These are phyloP conservation scores for Akebia trifoliata DNA, from an alignment of 164 flowering plant species.

Conservation along the genomic window DNA sequence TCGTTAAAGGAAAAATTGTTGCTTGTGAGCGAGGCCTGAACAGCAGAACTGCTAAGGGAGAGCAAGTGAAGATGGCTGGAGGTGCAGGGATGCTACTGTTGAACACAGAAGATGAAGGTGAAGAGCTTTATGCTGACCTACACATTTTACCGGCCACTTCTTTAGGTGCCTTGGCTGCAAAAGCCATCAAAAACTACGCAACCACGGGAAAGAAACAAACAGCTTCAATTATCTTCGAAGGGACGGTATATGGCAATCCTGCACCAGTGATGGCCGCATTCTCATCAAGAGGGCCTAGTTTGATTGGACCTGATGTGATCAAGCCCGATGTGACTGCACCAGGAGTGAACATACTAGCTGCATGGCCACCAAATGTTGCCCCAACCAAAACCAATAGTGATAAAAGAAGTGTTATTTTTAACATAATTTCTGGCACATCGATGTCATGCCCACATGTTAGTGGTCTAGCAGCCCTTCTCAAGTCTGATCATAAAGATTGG, in stretches of 20 bases:
- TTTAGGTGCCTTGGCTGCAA: constrained; percentile 44
- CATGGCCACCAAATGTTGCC: constrained; percentile 52
- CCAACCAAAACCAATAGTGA: constrained; percentile 40
- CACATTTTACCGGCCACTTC: constrained; percentile 55
- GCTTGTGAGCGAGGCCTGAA: constrained; percentile 49
- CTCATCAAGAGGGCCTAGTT: constrained; percentile 66
- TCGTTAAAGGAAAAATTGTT: constrained; percentile 62
- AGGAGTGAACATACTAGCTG: constrained; percentile 69
- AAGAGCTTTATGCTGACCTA: constrained; percentile 54
- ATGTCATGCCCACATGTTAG: constrained; percentile 84
- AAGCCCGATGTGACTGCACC: constrained; percentile 80
- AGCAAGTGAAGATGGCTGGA: constrained; percentile 48
- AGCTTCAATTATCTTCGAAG: constrained; percentile 43
- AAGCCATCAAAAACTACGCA: constrained; percentile 32
- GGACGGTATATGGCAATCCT: constrained; percentile 37
- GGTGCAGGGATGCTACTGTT: constrained; percentile 63
- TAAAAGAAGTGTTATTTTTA: constrained; percentile 47
- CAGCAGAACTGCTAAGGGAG: constrained; percentile 42
- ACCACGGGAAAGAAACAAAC: constrained; percentile 23
- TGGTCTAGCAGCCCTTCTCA: constrained; percentile 61
- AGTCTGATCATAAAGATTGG: constrained; percentile 55
- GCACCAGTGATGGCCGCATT: constrained; percentile 74
- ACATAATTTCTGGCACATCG: constrained; percentile 72
- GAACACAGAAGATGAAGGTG: constrained; percentile 43
- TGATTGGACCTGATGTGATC: constrained; percentile 41